A percentile compares a stretch with the other conserved stretches of the same genome.
Conservation (phyloP, 306 rosid species). For the Corylus americana region DNA sequence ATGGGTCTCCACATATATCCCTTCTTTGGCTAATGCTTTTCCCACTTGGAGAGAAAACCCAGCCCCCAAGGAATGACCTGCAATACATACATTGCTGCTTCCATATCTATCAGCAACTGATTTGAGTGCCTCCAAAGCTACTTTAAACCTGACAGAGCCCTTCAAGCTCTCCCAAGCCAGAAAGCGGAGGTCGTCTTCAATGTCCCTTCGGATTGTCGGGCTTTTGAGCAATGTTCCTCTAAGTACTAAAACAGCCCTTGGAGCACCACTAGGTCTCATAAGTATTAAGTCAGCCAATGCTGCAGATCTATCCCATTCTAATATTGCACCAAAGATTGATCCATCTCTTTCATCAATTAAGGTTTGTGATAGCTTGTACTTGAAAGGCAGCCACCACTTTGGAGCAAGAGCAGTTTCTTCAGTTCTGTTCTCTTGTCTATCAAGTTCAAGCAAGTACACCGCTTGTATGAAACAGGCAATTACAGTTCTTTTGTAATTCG, state of each 20-base stretch:
- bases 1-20: slow-evolving; percentile 81
- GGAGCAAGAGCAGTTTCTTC: slow-evolving; percentile 70
- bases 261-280: slow-evolving; percentile 85
- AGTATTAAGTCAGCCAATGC: slow-evolving; percentile 62
- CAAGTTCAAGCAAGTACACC: slow-evolving; percentile 87
- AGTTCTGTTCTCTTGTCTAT: slow-evolving; percentile 77
- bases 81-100: slow-evolving; percentile 74
- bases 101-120: slow-evolving; percentile 59
- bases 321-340: slow-evolving; percentile 85
- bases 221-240: slow-evolving; percentile 92
- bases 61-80: slow-evolving; percentile 96
- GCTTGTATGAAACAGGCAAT: slow-evolving; percentile 93
- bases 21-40: slow-evolving; percentile 78
- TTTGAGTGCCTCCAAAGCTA: slow-evolving; percentile 61
- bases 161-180: slow-evolving; percentile 95
- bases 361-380: slow-evolving; percentile 67
- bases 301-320: slow-evolving; percentile 89
- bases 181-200: slow-evolving; percentile 93
- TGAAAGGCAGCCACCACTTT: slow-evolving; percentile 97
- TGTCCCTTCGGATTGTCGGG: slow-evolving; percentile 74
- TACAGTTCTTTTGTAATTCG: slow-evolving; percentile 73
- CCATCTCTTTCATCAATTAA: slow-evolving; percentile 85
- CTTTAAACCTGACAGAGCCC: slow-evolving; percentile 82
- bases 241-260: slow-evolving; percentile 79
- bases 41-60: slow-evolving; percentile 96